phyloP scores from a whole-genome alignment of 2,329 filamentous ascomycete genomes.

The Chaetomiaceae sp. region DNA sequence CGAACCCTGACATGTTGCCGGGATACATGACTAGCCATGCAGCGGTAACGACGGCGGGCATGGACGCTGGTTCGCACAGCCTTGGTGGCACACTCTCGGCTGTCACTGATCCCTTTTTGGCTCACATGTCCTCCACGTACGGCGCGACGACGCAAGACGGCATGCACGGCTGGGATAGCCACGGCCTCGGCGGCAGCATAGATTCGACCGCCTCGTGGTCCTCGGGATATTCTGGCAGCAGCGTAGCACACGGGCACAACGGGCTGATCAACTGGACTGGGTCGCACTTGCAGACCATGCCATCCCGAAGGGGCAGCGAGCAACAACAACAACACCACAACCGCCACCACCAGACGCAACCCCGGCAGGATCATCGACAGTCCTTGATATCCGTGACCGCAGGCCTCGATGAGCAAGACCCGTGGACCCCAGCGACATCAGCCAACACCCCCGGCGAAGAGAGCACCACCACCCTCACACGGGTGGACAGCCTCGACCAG shows the following conservation, averaged over 20 bases:
- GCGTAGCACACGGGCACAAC: background rate
- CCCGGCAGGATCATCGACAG: constrained; percentile 8
- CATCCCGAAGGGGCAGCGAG: constrained; percentile 1
- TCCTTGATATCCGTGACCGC: background rate
- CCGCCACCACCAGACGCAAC: background rate
- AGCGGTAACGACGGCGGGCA: constrained; percentile 8
- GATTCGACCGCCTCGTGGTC: constrained; percentile 2
- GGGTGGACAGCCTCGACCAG: background rate
- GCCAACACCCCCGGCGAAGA: background rate
- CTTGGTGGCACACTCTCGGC: constrained; percentile 13
- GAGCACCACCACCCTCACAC: background rate
- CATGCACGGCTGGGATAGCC: constrained; percentile 4
- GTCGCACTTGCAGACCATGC: background rate
- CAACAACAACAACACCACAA: background rate
- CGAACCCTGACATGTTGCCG: constrained; percentile 12
- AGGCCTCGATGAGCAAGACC: constrained; percentile 6
- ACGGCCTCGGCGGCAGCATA: background rate
- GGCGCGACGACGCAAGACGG: constrained; percentile 4
- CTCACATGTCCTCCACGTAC: constrained; percentile 8
- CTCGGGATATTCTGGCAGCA: background rate
- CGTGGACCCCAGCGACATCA: constrained; percentile 6
- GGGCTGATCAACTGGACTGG: background rate
- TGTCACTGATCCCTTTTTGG: constrained; percentile 23
- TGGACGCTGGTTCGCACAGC: background rate
- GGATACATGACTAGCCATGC: constrained; percentile 20